Evolutionary conservation across 106 monocot genomes (phyloP), one percentile per base, ranked within the genome.

Genomic region (Dendrobium nobile): DNA sequence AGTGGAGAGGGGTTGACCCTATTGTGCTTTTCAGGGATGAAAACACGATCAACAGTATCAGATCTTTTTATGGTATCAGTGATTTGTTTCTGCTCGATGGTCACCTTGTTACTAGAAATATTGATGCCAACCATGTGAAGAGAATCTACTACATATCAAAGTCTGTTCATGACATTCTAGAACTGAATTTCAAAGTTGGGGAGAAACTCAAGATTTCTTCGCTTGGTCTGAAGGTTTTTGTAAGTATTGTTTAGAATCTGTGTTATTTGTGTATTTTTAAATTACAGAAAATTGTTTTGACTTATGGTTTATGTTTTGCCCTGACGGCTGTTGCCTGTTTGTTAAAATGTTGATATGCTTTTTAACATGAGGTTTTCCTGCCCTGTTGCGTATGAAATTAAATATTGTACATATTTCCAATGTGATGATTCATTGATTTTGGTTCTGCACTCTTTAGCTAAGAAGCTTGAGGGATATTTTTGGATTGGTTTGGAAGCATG

Each of bases 1-100:
- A 87, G 77, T 99, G 99, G 99, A 88, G 82, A 90, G 99, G 99
- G 65, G 83, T 99, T 78, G 99, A 99, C 82, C 99, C 99, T 75
- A 95, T 99, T 67, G 84, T 99, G 22, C 88, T 99, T 84, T 95
- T 93, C 78, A 82, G 75, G 77, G 91, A 99, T 79, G 83, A 83
- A 80, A 75, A 67, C 28, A 89, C 77, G 56, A 90, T 99, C 54
- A 80, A 82, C 10, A 90, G 91, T 72, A 95, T 99, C 84, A 77
- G 78, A 77, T 78, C 89, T 20, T 99, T 93, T 74, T 99, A 99
- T 84, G 99, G 99, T 44, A 88, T 99, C 64, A 81, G 78, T 77
- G 82, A 84, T 61, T 86, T 84, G 24, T 95, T 99, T 91, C 88
- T 82, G 15, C 85, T 99, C 41, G 80, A 91, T 9, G 90, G 87